Conservation (phyloP, 352 stramenopile genomes). For the Globisporangium sylvaticum region DNA sequence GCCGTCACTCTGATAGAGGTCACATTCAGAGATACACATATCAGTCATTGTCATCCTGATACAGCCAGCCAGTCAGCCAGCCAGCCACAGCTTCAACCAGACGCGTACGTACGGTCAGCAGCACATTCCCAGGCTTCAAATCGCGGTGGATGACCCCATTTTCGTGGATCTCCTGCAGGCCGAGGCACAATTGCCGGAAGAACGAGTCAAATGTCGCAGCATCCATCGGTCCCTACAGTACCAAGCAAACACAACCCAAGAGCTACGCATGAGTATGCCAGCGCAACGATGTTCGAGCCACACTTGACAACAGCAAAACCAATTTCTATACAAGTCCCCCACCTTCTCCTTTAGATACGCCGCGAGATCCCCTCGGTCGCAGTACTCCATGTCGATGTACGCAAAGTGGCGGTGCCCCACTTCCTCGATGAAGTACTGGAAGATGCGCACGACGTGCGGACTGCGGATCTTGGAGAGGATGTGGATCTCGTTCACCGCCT, state of each 20-base stretch:
- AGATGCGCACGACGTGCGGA: conserved; percentile 67
- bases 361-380: conserved; percentile 52
- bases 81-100: not conserved
- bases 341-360: conserved; percentile 36
- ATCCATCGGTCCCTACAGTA: conserved; percentile 35
- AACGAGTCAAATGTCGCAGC: conserved; percentile 44
- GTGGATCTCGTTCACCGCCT: conserved; percentile 76
- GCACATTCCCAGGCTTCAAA: conserved; percentile 73
- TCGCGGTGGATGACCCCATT: conserved; percentile 72
- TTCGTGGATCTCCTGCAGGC: conserved; percentile 60
- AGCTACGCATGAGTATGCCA: not conserved
- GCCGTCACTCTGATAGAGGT: conserved; percentile 44
- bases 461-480: conserved; percentile 53
- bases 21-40: not conserved
- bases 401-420: conserved; percentile 72
- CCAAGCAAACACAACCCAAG: not conserved
- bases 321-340: not conserved
- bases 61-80: not conserved
- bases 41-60: not conserved
- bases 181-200: conserved; percentile 69
- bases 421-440: conserved; percentile 74
- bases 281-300: not conserved
- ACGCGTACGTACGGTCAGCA: conserved; percentile 47
- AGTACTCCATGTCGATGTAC: conserved; percentile 86
- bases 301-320: not conserved